Evolutionary conservation across 768 basidiomycete species (phyloP).

Genomic region (Pisolithus albus): DNA sequence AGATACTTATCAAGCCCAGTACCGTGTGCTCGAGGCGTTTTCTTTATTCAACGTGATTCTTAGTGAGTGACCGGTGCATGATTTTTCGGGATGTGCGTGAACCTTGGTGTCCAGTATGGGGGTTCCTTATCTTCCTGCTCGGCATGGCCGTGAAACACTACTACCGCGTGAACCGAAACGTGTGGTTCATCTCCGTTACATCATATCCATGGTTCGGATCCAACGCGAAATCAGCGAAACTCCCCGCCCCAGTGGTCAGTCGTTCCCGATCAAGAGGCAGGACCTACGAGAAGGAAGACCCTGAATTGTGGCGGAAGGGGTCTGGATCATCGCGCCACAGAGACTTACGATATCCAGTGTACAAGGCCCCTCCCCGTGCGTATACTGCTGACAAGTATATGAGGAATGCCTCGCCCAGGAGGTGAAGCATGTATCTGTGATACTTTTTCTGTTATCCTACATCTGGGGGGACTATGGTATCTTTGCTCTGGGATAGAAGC

Average conservation of each 20-base stretch:
- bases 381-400: slow-evolving; percentile 31
- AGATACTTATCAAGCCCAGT: slow-evolving; percentile 85
- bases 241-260: slow-evolving; percentile 36
- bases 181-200: slow-evolving; percentile 69
- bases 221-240: slow-evolving; percentile 28
- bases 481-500: slow-evolving; percentile 3
- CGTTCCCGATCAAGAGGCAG: slow-evolving; percentile 31
- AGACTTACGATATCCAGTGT: slow-evolving; percentile 15
- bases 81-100: slow-evolving; percentile 2
- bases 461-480: slow-evolving; percentile 5
- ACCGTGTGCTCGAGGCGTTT: slow-evolving; percentile 75
- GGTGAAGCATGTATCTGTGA: slow-evolving; percentile 27
- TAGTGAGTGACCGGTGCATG: slow-evolving; percentile 35
- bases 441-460: slow-evolving; percentile 2
- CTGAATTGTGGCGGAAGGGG: slow-evolving; percentile 16
- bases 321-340: slow-evolving; percentile 11
- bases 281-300: slow-evolving; percentile 24
- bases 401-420: slow-evolving; percentile 39
- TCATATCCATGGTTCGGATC: slow-evolving; percentile 66
- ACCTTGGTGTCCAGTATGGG: slow-evolving; percentile 35
- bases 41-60: slow-evolving; percentile 71
- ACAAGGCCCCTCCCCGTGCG: slow-evolving; percentile 20
- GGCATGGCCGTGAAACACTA: slow-evolving; percentile 38
- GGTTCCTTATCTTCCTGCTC: slow-evolving; percentile 41
- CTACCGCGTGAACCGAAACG: slow-evolving; percentile 36